Evolutionary conservation across 192 early-diverging fungal genomes (phyloP).

Genomic region (Irineochytrium annulatum): DNA sequence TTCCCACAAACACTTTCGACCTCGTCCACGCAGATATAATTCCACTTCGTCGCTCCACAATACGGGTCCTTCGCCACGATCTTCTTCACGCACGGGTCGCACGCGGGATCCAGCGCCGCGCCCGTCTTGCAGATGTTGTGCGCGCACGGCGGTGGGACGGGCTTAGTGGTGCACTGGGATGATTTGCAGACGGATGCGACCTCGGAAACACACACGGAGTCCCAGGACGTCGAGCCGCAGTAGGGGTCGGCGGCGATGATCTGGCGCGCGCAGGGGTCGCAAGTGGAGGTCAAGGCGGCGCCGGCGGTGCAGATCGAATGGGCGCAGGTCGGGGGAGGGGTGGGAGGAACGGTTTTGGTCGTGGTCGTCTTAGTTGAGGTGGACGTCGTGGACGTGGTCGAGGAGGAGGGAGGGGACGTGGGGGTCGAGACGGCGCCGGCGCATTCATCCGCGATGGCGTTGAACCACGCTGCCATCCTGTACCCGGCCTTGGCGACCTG

Average conservation of each 20-base stretch:
- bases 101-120: slow-evolving; percentile 7
- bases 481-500: slow-evolving; percentile 48
- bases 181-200: slow-evolving; percentile 1
- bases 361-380: not conserved
- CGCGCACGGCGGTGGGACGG: no score
- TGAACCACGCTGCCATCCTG: slow-evolving; percentile 40
- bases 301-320: slow-evolving; percentile 7
- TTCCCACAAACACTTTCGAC: slow-evolving; percentile 4
- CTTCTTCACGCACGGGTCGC: slow-evolving; percentile 16
- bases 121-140: slow-evolving; percentile 5
- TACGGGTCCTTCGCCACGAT: slow-evolving; percentile 16
- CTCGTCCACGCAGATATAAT: slow-evolving; percentile 12
- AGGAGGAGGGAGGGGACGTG: slow-evolving; percentile 5
- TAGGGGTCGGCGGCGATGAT: slow-evolving; percentile 14
- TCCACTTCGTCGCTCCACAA: slow-evolving; percentile 14
- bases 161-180: no score
- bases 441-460: slow-evolving; percentile 24
- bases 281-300: slow-evolving; percentile 10
- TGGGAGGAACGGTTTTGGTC: not conserved
- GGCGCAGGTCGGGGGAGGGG: not conserved
- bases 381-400: not conserved
- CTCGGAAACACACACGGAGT: slow-evolving; percentile 10
- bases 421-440: not conserved
- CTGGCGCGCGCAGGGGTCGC: slow-evolving; percentile 16
- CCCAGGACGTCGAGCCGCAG: slow-evolving; percentile 13